Evolutionary conservation across 768 basidiomycete species (phyloP).

Genomic region (Russula lepida): DNA sequence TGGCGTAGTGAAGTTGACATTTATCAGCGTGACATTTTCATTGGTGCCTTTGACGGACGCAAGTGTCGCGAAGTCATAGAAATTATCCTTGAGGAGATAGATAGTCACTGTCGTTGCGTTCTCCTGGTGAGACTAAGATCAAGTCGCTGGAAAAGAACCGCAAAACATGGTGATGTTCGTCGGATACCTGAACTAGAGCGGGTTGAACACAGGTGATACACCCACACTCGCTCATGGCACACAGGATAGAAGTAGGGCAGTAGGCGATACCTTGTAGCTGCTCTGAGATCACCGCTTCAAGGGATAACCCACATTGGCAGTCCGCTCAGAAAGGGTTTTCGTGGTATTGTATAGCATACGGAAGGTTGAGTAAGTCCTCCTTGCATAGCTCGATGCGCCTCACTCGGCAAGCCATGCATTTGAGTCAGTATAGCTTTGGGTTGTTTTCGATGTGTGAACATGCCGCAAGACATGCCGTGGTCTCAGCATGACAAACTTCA

Average conservation of each 20-base stretch:
- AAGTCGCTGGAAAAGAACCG: slow-evolving; percentile 65
- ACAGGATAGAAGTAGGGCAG: slow-evolving; percentile 66
- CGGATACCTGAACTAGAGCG: slow-evolving; percentile 61
- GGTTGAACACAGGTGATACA: slow-evolving; percentile 56
- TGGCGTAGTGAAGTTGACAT: slow-evolving; percentile 48
- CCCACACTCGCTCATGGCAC: slow-evolving; percentile 48
- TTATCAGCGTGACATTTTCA: slow-evolving; percentile 34
- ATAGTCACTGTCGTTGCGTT: slow-evolving; percentile 47
- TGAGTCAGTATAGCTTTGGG: too few species aligned
- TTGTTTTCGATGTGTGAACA: too few species aligned
- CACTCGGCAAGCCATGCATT: slow-evolving; percentile 23
- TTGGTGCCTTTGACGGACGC: slow-evolving; percentile 42
- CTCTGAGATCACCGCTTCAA: slow-evolving; percentile 24
- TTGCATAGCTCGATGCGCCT: slow-evolving; percentile 17
- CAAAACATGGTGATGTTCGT: slow-evolving; percentile 49
- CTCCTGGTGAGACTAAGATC: slow-evolving; percentile 59
- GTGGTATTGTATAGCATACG: slow-evolving; percentile 55
- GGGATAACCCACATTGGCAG: slow-evolving; percentile 53
- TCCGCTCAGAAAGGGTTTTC: slow-evolving; percentile 40
- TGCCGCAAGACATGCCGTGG: too few species aligned
- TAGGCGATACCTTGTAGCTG: slow-evolving; percentile 44
- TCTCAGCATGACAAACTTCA: too few species aligned
- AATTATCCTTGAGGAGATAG: slow-evolving; percentile 56
- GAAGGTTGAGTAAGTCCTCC: slow-evolving; percentile 42
- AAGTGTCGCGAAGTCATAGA: slow-evolving; percentile 55